These are phyloP conservation scores for Angophora floribunda DNA, from an alignment of 345 rosid species.

Conservation along the genomic window DNA sequence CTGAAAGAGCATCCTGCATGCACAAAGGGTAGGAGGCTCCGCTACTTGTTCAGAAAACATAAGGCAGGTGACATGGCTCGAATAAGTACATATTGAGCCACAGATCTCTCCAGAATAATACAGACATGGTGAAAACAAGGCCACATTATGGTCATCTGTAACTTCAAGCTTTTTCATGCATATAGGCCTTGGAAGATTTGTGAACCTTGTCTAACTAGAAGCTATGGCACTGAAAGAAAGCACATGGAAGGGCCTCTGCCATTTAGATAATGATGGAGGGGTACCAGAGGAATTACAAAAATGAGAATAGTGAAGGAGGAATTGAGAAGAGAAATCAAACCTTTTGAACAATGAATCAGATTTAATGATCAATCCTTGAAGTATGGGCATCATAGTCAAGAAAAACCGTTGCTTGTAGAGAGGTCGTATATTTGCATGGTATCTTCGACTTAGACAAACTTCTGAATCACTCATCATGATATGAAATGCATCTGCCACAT, in stretches of 20 bases:
- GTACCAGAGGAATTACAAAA: not conserved
- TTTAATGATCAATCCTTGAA: constrained; percentile 48
- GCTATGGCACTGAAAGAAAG: not conserved
- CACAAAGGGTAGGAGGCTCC: not conserved
- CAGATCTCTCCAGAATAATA: not conserved
- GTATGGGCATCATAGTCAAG: constrained; percentile 55
- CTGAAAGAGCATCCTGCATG: not conserved
- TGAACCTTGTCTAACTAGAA: not conserved
- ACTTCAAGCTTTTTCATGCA: not conserved
- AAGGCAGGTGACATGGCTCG: not conserved
- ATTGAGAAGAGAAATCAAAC: constrained; percentile 12
- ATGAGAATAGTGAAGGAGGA: not conserved
- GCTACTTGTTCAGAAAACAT: not conserved
- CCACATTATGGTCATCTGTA: not conserved
- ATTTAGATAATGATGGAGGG: not conserved
- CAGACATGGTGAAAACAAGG: not conserved
- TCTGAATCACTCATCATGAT: constrained; percentile 72
- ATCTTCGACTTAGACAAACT: constrained; percentile 52
- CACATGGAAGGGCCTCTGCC: not conserved
- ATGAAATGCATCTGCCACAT: constrained; percentile 79
- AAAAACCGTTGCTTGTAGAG: constrained; percentile 88
- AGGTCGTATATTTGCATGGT: constrained; percentile 74
- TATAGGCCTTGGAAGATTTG: not conserved
- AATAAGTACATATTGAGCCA: not conserved
- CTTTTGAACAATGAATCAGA: constrained; percentile 42